Percentiles rank a stretch among this genome's conserved stretches.
These are phyloP conservation scores for Chlamydomonas sp. DNA, from an alignment of 139 green algal genomes.

Conservation along the genomic window DNA sequence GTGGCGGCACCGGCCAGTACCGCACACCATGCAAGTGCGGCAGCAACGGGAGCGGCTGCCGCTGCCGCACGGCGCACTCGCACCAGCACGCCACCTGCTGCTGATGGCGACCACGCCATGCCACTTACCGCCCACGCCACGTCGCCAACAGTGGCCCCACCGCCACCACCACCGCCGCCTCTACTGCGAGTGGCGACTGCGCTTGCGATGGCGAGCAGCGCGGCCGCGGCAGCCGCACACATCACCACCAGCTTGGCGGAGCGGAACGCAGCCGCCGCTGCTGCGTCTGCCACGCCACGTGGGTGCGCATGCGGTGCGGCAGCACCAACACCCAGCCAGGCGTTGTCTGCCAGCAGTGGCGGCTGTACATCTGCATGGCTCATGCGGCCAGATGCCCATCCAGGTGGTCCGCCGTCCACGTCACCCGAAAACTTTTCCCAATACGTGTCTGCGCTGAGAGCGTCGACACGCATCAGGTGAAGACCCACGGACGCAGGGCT, in stretches of 20 bases:
- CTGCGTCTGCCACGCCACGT: neutral
- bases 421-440: neutral
- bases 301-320: too few species aligned
- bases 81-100: neutral
- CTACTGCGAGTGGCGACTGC: neutral
- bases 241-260: neutral
- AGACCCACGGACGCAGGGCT: neutral
- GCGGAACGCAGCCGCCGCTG: neutral
- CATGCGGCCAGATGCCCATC: neutral
- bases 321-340: neutral
- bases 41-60: neutral
- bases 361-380: neutral
- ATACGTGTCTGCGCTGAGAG: neutral
- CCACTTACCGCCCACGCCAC: too few species aligned
- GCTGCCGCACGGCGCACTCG: neutral
- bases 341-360: neutral
- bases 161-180: neutral
- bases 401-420: neutral
- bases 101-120: neutral
- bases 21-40: neutral
- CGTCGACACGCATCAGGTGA: neutral
- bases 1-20: neutral
- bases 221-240: neutral
- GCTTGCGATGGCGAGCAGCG: neutral
- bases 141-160: neutral